These are phyloP conservation scores for Arthrocladium fulminans DNA, from an alignment of 2,329 filamentous ascomycete genomes.

Conservation along the genomic window DNA sequence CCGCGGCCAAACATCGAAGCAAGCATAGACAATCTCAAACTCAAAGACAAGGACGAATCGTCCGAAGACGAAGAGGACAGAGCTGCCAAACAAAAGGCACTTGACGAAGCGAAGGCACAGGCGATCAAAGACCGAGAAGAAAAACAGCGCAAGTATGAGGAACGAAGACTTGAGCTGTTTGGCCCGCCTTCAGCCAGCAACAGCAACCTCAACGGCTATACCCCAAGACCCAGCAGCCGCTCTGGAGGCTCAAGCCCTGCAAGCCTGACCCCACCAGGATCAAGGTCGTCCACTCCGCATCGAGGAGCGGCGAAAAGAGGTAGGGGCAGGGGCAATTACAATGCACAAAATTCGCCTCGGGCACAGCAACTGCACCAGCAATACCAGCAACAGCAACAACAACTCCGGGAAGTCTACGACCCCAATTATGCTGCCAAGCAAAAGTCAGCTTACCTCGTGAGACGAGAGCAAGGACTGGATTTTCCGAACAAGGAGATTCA, in stretches of 20 bases:
- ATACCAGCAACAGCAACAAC: constrained; percentile 17
- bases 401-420: constrained; percentile 63
- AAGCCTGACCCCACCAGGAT: constrained; percentile 51
- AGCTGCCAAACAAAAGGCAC: constrained; percentile 55
- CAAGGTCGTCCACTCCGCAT: constrained; percentile 27
- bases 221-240: constrained; percentile 15
- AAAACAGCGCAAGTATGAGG: constrained; percentile 83
- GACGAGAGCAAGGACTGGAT: constrained; percentile 29
- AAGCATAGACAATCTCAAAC: constrained; percentile 21
- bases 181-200: constrained; percentile 44
- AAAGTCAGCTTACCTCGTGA: constrained; percentile 41
- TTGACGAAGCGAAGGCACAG: constrained; percentile 68
- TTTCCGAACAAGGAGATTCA: constrained; percentile 30
- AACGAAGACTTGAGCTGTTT: constrained; percentile 79
- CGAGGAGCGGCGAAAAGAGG: constrained; percentile 42
- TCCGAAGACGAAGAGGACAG: constrained; percentile 47
- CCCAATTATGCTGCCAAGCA: constrained; percentile 61
- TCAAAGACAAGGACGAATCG: constrained; percentile 54
- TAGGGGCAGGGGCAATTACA: constrained; percentile 23
- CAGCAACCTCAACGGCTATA: background rate
- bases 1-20: constrained; percentile 12
- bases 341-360: constrained; percentile 22
- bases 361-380: constrained; percentile 22
- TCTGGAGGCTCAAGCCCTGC: constrained; percentile 56
- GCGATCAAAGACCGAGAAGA: constrained; percentile 75